phyloP scores from a whole-genome alignment of 208 protist species.

The Angomonas ambiguus region DNA sequence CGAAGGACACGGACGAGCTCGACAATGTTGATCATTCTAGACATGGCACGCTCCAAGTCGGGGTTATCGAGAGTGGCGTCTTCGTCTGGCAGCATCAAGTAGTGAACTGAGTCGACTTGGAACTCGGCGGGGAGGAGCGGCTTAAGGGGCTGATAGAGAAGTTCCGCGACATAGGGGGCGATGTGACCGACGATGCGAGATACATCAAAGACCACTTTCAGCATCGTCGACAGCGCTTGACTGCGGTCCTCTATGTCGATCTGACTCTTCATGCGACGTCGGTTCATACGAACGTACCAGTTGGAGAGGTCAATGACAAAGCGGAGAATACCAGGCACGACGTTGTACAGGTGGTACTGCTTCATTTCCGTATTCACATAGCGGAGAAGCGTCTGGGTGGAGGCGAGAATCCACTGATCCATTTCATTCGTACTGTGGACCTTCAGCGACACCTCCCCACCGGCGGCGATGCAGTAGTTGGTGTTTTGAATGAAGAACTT shows the following conservation, averaged over 20 bases:
- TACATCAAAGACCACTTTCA: conserved; percentile 91
- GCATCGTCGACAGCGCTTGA: conserved; percentile 87
- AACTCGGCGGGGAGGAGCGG: conserved; percentile 76
- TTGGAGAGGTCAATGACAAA: conserved; percentile 99
- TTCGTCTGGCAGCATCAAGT: conserved; percentile 89
- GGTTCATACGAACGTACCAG: conserved; percentile 99
- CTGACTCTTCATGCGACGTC: conserved; percentile 92
- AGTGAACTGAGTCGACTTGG: conserved; percentile 91
- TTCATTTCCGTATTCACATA: conserved; percentile 97
- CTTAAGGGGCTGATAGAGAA: conserved; percentile 97
- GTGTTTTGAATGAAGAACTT: conserved; percentile 98
- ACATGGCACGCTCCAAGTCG: conserved; percentile 73
- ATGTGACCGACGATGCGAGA: conserved; percentile 96
- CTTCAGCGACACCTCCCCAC: conserved; percentile 46
- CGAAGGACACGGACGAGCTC: conserved; percentile 93
- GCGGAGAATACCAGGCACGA: conserved; percentile 95
- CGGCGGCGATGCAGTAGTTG: conserved; percentile 55
- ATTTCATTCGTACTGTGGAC: conserved; percentile 93
- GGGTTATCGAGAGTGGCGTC: conserved; percentile 59
- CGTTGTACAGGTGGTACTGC: conserved; percentile 98
- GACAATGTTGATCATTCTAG: conserved; percentile 91
- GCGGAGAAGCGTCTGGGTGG: conserved; percentile 88
- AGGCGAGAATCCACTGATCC: conserved; percentile 98
- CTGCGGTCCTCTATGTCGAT: conserved; percentile 69
- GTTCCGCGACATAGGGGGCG: conserved; percentile 98